Evolutionary conservation across 306 rosid species (phyloP), one percentile per base, ranked within the genome.

Genomic region (Quercus robur): DNA sequence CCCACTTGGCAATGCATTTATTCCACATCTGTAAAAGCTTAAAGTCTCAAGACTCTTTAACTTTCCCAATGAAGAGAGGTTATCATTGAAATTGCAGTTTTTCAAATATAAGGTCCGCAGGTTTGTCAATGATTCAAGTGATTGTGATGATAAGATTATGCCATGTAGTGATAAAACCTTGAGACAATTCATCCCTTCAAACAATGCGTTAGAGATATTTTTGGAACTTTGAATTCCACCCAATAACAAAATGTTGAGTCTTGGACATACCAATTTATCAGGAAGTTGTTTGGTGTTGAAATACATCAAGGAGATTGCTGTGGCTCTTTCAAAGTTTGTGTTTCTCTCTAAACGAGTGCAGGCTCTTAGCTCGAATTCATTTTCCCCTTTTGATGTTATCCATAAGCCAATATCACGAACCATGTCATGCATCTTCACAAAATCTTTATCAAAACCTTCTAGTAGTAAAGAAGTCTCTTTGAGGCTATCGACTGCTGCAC

Each of bases 381-480:
- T 52, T 38, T 61, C 30, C 56, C 51, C 25, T 5, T 44, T 0
- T 0, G 51, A 63, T 18, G 44, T 76, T 20, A 72, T 80, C 76
- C 3, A 31, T 0, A 19, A 33, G 25, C 78, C 79, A 6, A 41
- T 58, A 11, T 76, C 81, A 0, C 81, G 84, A 5, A 76, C 41
- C 67, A 71, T 55, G 38, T 80, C 87, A 25, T 84, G 79, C 85
- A 82, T 77, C 17, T 66, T 66, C 4, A 82, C 62, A 49, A 0
- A 0, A 26, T 23, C 41, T 20, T 20, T 2, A 1, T 0, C 0
- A 0, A 0, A 41, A 11, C 9, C 72, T 5, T 23, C 21, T 14
- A 59, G 49, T 10, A 80, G 18, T 3, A 84, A 73, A 73, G 56
- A 67, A 56, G 64, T 80, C 26, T 75, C 31, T 33, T 76, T 1